Evolutionary conservation across 345 rosid species (phyloP), one percentile per base, ranked within the genome.

Genomic region (Arabidopsis suecica): DNA sequence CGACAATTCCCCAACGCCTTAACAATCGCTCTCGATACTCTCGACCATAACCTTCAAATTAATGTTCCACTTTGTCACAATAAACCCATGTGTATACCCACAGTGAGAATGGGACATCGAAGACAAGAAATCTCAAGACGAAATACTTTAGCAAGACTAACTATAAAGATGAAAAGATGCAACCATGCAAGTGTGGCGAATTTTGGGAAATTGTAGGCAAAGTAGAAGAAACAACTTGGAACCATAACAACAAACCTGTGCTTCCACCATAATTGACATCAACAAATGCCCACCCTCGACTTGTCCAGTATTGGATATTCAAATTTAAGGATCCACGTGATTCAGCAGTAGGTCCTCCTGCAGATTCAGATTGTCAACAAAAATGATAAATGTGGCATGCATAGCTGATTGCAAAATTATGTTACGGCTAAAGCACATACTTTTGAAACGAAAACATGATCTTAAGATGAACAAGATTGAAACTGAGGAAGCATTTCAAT

Each of bases 201-300:
- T 37, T 11, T 5, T 5, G 48, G 65, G 33, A 14, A n/a, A 30
- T 7, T 65, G 25, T 23, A 33, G 12, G 49, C 59, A 25, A 64
- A 38, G 60, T 54, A 25, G 61, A 22, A 68, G 69, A 60, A 53
- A 28, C 13, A 72, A 9, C 18, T 56, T 74, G 57, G 28, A 38
- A 59, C 12, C 37, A 60, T 37, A 37, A 41, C 9, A 61, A 87
- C 92, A 71, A 77, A 95, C 99, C 99, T 65, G 97, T 90, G 93
- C 99, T 95, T 86, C 97, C 99, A 72, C 97, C 99, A 64, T 92
- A 95, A 71, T 92, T 95, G 59, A 95, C 97, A 82, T 92, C 99
- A 73, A 89, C 97, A 70, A 87, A 79, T 47, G 97, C 97, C 99
- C 99, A 95, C 63, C 99, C 99, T 61, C 99, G 84, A 80, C 96